A percentile compares a stretch with the other conserved stretches of the same genome.
Evolutionary conservation across 2,329 filamentous ascomycete genomes (phyloP).

Genomic region (Ophiostoma novo-ulmi): DNA sequence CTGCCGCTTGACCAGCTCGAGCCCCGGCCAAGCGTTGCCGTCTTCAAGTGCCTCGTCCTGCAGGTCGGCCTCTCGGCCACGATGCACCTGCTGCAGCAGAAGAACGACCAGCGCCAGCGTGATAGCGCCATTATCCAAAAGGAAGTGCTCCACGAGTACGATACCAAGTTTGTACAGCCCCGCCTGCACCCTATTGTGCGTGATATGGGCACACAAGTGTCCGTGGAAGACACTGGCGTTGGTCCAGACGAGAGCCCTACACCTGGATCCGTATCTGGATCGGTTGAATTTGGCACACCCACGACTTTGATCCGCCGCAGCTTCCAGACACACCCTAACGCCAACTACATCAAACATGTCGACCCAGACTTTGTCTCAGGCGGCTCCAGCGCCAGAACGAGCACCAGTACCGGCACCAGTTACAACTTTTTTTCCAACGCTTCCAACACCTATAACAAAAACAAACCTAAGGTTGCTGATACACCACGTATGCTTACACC

Average conservation of each 20-base stretch:
- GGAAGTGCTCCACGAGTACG: conserved; percentile 91
- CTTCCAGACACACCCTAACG: conserved; percentile 78
- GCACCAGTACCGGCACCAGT: conserved; percentile 34
- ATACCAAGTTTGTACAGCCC: conserved; percentile 91
- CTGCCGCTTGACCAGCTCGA: conserved; percentile 73
- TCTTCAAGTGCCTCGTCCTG: conserved; percentile 76
- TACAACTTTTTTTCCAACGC: conserved; percentile 26
- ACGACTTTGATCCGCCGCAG: conserved; percentile 63
- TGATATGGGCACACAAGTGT: conserved; percentile 75
- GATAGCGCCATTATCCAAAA: conserved; percentile 80
- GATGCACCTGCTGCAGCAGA: conserved; percentile 65
- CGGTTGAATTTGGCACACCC: conserved; percentile 49
- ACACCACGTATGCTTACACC: conserved; percentile 44
- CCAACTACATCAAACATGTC: conserved; percentile 68
- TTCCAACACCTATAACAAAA: not conserved
- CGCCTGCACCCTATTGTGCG: conserved; percentile 73
- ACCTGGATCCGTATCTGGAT: not conserved
- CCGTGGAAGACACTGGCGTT: conserved; percentile 39
- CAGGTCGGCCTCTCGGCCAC: conserved; percentile 71
- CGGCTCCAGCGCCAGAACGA: conserved; percentile 33
- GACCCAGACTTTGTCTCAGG: conserved; percentile 55
- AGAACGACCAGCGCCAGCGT: conserved; percentile 78
- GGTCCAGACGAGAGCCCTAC: conserved; percentile 35
- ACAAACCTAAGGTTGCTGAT: conserved; percentile 33
- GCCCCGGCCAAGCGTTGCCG: conserved; percentile 75